Percentiles rank a stretch among this genome's conserved stretches.
These are phyloP conservation scores for Stramenopiles sp. DNA, from an alignment of 352 stramenopile species.

Conservation along the genomic window DNA sequence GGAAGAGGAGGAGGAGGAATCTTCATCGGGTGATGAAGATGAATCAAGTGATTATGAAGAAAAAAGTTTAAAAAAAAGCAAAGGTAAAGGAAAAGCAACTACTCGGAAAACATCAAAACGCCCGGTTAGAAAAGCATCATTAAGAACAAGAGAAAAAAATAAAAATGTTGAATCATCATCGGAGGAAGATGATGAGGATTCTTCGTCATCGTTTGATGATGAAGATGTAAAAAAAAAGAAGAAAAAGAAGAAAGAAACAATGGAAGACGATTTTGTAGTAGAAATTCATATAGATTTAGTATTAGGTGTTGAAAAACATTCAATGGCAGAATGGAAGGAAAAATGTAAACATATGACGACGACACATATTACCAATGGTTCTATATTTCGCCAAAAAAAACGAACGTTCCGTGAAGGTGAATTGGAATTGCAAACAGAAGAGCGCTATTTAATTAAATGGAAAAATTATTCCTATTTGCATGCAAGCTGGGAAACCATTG, in stretches of 20 bases:
- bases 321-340: slow-evolving; percentile 32
- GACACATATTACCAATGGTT: slow-evolving; percentile 45
- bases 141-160: background rate
- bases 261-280: background rate
- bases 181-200: background rate
- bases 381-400: slow-evolving; percentile 31
- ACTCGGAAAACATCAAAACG: background rate
- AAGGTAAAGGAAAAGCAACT: background rate
- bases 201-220: background rate
- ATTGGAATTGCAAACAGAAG: slow-evolving; percentile 19
- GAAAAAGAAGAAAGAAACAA: too few species aligned
- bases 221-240: too few species aligned
- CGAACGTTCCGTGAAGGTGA: background rate
- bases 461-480: slow-evolving; percentile 80
- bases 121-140: background rate
- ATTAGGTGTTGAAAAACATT: background rate
- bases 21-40: background rate
- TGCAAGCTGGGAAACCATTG: slow-evolving; percentile 77
- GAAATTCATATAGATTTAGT: background rate
- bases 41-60: too few species aligned
- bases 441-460: slow-evolving; percentile 62
- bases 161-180: background rate
- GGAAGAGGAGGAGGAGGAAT: background rate
- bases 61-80: too few species aligned
- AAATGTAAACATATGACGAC: slow-evolving; percentile 44